These are phyloP conservation scores for Beauveria sp. DNA, from an alignment of 2,329 filamentous ascomycete species.

Conservation along the genomic window DNA sequence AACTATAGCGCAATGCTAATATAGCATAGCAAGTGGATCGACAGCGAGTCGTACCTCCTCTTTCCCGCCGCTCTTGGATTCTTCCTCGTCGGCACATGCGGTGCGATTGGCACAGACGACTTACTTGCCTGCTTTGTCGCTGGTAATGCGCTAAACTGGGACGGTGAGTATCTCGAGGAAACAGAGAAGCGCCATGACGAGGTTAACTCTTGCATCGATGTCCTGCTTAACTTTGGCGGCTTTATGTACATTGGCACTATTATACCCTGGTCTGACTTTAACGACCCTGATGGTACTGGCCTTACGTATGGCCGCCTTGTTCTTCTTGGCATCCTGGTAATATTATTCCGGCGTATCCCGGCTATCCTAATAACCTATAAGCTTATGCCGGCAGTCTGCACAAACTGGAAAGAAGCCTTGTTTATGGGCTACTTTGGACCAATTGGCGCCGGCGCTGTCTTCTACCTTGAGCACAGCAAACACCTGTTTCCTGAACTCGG, in stretches of 20 bases:
- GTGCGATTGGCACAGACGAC: conserved; percentile 50
- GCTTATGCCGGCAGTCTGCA: conserved; percentile 43
- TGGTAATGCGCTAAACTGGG: conserved; percentile 54
- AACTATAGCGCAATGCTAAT: neutral
- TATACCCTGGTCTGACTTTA: conserved; percentile 48
- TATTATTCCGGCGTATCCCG: conserved; percentile 50
- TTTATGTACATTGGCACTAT: conserved; percentile 50
- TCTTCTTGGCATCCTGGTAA: conserved; percentile 43
- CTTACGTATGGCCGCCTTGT: conserved; percentile 44
- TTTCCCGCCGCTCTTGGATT: conserved; percentile 46
- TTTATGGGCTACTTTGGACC: conserved; percentile 67
- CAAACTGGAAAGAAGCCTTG: conserved; percentile 49
- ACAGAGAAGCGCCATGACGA: conserved; percentile 50
- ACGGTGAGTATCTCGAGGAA: conserved; percentile 51
- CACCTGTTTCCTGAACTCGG: conserved; percentile 32
- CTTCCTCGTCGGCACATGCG: conserved; percentile 50
- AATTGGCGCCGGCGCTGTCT: conserved; percentile 69
- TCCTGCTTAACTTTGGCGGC: conserved; percentile 51
- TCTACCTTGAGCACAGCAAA: conserved; percentile 53
- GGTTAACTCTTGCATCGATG: conserved; percentile 51
- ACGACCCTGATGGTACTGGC: conserved; percentile 43
- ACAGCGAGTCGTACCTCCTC: conserved; percentile 45
- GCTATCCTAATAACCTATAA: conserved; percentile 47
- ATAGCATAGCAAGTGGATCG: conserved; percentile 41
- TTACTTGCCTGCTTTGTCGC: conserved; percentile 54